Percentiles rank a stretch among this genome's conserved stretches.
phyloP scores from a whole-genome alignment of 371 early-diverging fungal genomes.

The Mucor piriformis region DNA sequence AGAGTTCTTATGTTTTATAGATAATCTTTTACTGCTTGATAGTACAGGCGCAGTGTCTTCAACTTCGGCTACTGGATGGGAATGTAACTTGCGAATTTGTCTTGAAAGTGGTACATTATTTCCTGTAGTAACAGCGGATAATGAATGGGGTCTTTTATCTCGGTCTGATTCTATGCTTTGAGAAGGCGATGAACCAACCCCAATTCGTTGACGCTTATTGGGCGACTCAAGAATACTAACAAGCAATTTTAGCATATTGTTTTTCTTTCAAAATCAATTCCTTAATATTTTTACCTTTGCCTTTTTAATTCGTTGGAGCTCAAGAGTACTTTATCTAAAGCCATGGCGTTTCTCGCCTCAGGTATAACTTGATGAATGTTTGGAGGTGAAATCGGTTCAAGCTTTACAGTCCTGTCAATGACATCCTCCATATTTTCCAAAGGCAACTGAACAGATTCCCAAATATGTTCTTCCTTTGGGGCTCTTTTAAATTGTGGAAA shows the following conservation, averaged over 20 bases:
- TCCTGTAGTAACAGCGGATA: slow-evolving; percentile 9
- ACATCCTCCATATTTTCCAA: slow-evolving; percentile 19
- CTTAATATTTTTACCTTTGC: slow-evolving; percentile 14
- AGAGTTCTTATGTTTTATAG: slow-evolving; percentile 49
- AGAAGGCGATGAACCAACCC: background rate
- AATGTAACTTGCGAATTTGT: slow-evolving; percentile 20
- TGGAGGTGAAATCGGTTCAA: slow-evolving; percentile 30
- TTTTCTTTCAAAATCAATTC: background rate
- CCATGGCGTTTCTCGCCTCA: slow-evolving; percentile 30
- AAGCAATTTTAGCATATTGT: background rate
- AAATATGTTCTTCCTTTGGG: slow-evolving; percentile 29
- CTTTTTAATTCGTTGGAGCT: slow-evolving; percentile 20
- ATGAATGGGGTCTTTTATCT: slow-evolving; percentile 22
- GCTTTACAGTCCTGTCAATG: slow-evolving; percentile 15
- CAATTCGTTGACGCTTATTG: slow-evolving; percentile 9
- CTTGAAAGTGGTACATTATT: slow-evolving; percentile 5
- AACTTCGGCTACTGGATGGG: slow-evolving; percentile 5
- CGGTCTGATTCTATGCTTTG: background rate
- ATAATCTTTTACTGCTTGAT: slow-evolving; percentile 28
- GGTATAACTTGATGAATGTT: slow-evolving; percentile 6
- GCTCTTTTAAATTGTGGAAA: slow-evolving; percentile 28
- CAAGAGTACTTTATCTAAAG: slow-evolving; percentile 26
- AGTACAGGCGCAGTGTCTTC: slow-evolving; percentile 5
- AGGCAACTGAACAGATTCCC: slow-evolving; percentile 31
- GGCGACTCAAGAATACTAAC: background rate